Base-by-base conservation (phyloP, 2,329 filamentous ascomycete genomes). In the Sclerotinia sclerotiorum region DNA sequence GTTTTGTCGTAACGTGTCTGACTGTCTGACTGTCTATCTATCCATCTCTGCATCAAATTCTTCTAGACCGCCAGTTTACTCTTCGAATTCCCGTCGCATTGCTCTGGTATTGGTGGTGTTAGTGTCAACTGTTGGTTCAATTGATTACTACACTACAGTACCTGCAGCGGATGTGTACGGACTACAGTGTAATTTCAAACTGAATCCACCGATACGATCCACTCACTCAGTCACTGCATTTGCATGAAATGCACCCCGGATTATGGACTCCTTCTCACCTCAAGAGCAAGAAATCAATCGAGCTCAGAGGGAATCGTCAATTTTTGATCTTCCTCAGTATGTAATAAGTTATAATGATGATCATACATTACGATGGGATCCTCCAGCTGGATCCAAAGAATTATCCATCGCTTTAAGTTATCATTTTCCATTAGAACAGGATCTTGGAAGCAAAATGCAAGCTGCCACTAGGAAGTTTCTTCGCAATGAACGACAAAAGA, bases 351-450 rank as follows among this genome's bases (percentile, higher is more conserved):
- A 68, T 60, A 67, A 67, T 32, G 48, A 68, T 39, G 70, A 73
- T 49, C 60, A 69, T 29, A 71, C 67, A n/a, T 57, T 72, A 13
- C 69, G 69, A 65, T 73, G 67, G 67, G 35, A 67, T 4, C 72
- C 72, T 24, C 64, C 68, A n/a, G 54, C 63, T 2, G 68, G 65
- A 21, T 72, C 72, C 10, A 67, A 62, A 48, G 70, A 73, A 58
- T 57, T 73, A 17, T 70, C 72, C 11, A 35, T 70, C 55, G 72
- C 72, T 11, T 62, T 73, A 3, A 73, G 72, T 44, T 72, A 71
- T 44, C 67, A 72, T 48, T 73, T 70, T 44, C 71, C 72, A 19
- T 21, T 71, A n/a, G 55, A 70, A 27, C 55, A 35, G 11, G 68
- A 70, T 27, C 48, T 73, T 39, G 69, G 69, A 46, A 67, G 61